phyloP scores from a whole-genome alignment of 2,329 filamentous ascomycete genomes.

The Colletotrichum cereale region DNA sequence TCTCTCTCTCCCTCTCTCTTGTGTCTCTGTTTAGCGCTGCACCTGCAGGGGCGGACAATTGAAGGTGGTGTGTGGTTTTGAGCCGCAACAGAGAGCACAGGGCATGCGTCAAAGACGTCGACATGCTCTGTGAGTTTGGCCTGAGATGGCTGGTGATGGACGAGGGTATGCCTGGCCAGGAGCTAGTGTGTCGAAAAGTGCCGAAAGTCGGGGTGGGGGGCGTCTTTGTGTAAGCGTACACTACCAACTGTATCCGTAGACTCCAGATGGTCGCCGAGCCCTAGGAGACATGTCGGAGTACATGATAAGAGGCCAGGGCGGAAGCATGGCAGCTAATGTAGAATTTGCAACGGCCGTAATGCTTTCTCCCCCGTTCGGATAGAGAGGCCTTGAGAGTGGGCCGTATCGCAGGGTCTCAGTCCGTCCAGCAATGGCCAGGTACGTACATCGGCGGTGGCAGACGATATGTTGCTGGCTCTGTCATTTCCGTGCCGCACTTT shows the following conservation, averaged over 20 bases:
- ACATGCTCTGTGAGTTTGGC: not conserved
- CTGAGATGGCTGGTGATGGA: not conserved
- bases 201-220: not conserved
- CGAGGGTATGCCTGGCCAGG: not conserved
- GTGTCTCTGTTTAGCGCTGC: slow-evolving; percentile 29
- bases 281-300: not conserved
- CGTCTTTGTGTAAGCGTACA: not conserved
- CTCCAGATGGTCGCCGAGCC: not conserved
- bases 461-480: slow-evolving; percentile 5
- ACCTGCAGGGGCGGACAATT: not conserved
- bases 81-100: slow-evolving; percentile 5
- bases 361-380: not conserved
- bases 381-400: not conserved
- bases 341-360: slow-evolving; percentile 15
- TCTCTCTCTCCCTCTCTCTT: not conserved
- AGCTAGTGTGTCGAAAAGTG: not conserved
- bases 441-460: not conserved
- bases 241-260: not conserved
- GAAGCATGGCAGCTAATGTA: slow-evolving; percentile 2
- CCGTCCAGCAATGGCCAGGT: not conserved
- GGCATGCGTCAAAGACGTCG: not conserved
- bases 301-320: not conserved
- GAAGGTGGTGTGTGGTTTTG: slow-evolving; percentile 2
- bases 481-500: slow-evolving; percentile 24
- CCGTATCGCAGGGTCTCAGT: not conserved